Evolutionary conservation across 1,139 yeast genomes (phyloP).

Genomic region (Yamadazyma pseudoaaseri): DNA sequence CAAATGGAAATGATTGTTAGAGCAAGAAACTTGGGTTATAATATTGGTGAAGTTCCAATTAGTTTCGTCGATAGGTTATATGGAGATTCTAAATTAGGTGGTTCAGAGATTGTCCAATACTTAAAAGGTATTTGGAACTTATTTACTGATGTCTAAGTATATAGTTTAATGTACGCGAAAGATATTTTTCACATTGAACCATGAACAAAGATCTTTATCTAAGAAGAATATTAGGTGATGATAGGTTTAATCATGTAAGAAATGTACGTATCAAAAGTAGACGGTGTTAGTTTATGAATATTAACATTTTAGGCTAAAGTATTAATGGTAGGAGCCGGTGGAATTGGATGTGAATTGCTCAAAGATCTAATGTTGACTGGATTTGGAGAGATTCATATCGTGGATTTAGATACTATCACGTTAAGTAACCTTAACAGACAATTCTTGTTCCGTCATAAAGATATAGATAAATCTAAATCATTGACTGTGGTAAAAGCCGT

Average conservation of each 20-base stretch:
- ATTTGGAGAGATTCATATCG: slow-evolving; percentile 85
- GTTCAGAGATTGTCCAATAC: slow-evolving; percentile 78
- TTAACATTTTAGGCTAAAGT: slow-evolving; percentile 45
- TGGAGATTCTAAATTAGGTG: slow-evolving; percentile 80
- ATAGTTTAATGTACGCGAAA: neutral
- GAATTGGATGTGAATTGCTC: slow-evolving; percentile 95
- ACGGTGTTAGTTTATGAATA: slow-evolving; percentile 2
- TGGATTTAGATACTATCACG: slow-evolving; percentile 93
- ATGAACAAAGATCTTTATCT: slow-evolving; percentile 44
- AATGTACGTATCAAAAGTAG: slow-evolving; percentile 8
- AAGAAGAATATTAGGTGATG: slow-evolving; percentile 43
- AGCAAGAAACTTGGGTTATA: slow-evolving; percentile 68
- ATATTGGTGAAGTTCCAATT: slow-evolving; percentile 79
- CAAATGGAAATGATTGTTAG: slow-evolving; percentile 92
- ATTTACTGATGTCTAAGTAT: slow-evolving; percentile 54
- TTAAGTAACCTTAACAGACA: slow-evolving; percentile 90
- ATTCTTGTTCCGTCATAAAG: slow-evolving; percentile 81
- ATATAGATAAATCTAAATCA: slow-evolving; percentile 84
- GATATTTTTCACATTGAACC: neutral
- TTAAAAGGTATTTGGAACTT: slow-evolving; percentile 73
- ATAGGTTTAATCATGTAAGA: slow-evolving; percentile 29
- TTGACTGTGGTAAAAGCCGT: slow-evolving; percentile 84
- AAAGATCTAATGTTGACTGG: slow-evolving; percentile 84
- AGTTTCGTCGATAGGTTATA: slow-evolving; percentile 77
- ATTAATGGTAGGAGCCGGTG: slow-evolving; percentile 95